Evolutionary conservation across 192 early-diverging fungal species (phyloP), one percentile per base, ranked within the genome.

Genomic region (Jimgerdemannia lactiflua): DNA sequence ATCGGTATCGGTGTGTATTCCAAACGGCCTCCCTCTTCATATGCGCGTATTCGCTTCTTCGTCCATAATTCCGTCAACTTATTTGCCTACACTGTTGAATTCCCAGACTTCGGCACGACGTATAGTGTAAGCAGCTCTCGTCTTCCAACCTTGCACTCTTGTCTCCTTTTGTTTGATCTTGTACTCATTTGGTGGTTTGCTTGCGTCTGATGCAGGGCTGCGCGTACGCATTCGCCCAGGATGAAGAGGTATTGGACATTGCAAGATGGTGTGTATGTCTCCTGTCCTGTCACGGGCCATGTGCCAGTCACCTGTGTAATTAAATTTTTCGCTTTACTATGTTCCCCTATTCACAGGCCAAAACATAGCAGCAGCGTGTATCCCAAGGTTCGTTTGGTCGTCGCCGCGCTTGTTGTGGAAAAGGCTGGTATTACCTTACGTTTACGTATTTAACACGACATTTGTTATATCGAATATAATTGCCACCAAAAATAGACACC

Each of bases 1-100:
- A 79, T 87, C 75, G 84, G 84, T 42, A 87, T 87, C 59, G 86
- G 85, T 54, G 83, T 87, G 73, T 83, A 82, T 84, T 84, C 43
- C 64, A 41, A 69, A 39, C 42, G 8, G 42, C 70, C 20, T 29
- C 39, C 19, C 17, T 8, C 29, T 40, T 72, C 18, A n/a, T 11
- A 9, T 4, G 4, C 59, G 43, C 11, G 3, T 11, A 8, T 29
- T 29, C 29, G 29, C 29, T 29, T 29, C 29, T 29, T 29, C 29
- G 29, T 29, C 29, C 29, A 29, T 29, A 29, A 29, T 29, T 29
- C 29, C 29, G 29, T 29, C 29, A 29, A 29, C 29, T 29, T 29
- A 29, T 67, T 4, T 18, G 42, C 65, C 18, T 68, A 39, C 39
- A 14, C 64, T 41, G 2, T 7, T 49, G 4, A 9, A 59, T 41